A percentile compares a stretch with the other conserved stretches of the same genome.
phyloP scores from a whole-genome alignment of 2,329 filamentous ascomycete genomes.

The Niveomyces coronatus region DNA sequence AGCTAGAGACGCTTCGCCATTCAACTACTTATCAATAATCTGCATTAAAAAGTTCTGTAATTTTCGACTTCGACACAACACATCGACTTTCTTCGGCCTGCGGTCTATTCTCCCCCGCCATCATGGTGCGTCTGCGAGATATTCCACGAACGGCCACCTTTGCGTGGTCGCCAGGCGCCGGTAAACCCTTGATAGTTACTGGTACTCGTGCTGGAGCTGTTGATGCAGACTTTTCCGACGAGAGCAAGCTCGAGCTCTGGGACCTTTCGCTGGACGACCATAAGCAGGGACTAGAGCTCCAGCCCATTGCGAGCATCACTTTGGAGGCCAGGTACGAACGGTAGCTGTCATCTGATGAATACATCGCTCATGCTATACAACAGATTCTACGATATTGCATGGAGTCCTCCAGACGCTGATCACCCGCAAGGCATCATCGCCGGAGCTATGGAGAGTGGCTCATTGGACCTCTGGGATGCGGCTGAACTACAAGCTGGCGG shows the following conservation, averaged over 20 bases:
- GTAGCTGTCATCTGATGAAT: background rate
- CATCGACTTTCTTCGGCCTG: slow-evolving; percentile 12
- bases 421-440: slow-evolving; percentile 83
- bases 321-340: slow-evolving; percentile 72
- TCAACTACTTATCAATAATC: too few species aligned
- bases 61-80: slow-evolving; percentile 11
- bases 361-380: too few species aligned
- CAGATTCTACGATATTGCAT: slow-evolving; percentile 96
- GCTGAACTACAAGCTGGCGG: slow-evolving; percentile 50
- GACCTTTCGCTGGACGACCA: slow-evolving; percentile 74
- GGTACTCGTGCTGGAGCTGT: slow-evolving; percentile 93
- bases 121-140: slow-evolving; percentile 93
- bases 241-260: slow-evolving; percentile 95
- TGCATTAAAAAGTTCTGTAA: too few species aligned
- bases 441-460: slow-evolving; percentile 88
- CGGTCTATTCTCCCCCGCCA: slow-evolving; percentile 23
- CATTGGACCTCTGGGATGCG: slow-evolving; percentile 88
- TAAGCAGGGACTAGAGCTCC: slow-evolving; percentile 69
- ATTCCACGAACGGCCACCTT: slow-evolving; percentile 95
- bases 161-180: slow-evolving; percentile 81
- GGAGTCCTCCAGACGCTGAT: slow-evolving; percentile 72
- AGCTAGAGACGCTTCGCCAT: slow-evolving; percentile 15
- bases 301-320: slow-evolving; percentile 71
- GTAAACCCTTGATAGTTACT: slow-evolving; percentile 75
- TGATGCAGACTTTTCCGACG: slow-evolving; percentile 93